A percentile compares a stretch with the other conserved stretches of the same genome.
Evolutionary conservation across 2,329 filamentous ascomycete genomes (phyloP).

Genomic region (Pseudovirgaria hyperparasitica): DNA sequence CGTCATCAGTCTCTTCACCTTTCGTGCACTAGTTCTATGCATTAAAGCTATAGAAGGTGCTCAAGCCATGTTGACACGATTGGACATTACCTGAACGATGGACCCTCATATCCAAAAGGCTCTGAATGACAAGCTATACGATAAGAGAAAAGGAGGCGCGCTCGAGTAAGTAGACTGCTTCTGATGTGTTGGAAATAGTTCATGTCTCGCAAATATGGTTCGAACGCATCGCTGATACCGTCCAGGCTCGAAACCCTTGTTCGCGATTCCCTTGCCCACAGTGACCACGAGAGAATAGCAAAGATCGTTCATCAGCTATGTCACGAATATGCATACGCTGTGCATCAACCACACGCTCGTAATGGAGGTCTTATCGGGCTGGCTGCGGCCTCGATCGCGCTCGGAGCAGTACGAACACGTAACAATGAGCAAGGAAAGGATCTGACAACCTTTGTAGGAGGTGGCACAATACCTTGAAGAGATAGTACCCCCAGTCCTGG

Average conservation of each 20-base stretch:
- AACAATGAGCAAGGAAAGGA: constrained; percentile 6
- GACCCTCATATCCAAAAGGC: constrained; percentile 80
- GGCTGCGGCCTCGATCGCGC: constrained; percentile 87
- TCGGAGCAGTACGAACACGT: constrained; percentile 61
- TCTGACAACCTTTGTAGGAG: constrained; percentile 46
- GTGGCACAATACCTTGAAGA: constrained; percentile 82
- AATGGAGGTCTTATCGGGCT: constrained; percentile 94
- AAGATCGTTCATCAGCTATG: constrained; percentile 92
- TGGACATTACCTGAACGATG: constrained; percentile 39
- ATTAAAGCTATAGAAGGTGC: constrained; percentile 3
- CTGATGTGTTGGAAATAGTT: no score
- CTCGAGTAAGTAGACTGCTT: constrained; percentile 64
- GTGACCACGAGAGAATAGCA: constrained; percentile 69
- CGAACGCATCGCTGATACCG: constrained; percentile 3
- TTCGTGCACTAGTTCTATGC: no score
- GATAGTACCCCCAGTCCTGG: constrained; percentile 91
- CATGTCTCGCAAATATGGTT: constrained; percentile 1
- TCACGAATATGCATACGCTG: constrained; percentile 94
- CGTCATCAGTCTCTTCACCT: no score
- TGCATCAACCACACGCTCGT: constrained; percentile 89
- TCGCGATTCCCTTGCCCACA: constrained; percentile 63
- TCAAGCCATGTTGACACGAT: constrained; percentile 15
- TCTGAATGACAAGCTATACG: constrained; percentile 96
- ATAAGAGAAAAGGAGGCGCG: constrained; percentile 92
- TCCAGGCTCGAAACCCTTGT: constrained; percentile 78